phyloP scores from a whole-genome alignment of 805 yeast genomes.

The Blastobotrys peoriensis region DNA sequence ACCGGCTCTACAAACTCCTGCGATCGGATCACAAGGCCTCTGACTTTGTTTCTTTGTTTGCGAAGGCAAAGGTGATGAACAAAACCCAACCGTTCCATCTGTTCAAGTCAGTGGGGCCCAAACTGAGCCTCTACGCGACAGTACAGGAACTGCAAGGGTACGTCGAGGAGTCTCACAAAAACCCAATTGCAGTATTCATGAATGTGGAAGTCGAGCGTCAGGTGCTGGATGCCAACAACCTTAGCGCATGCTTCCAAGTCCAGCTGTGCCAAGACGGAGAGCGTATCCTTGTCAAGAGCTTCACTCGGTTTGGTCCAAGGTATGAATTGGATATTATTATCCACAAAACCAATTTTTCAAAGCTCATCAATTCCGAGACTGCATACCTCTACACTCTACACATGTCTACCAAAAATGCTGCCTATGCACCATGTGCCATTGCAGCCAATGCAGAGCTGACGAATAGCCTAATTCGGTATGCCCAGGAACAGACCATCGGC shows the following conservation, averaged over 20 bases:
- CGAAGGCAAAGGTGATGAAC: constrained; percentile 65
- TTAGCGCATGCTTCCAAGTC: constrained; percentile 47
- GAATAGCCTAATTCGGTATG: constrained; percentile 22
- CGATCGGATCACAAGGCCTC: constrained; percentile 25
- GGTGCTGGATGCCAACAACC: constrained; percentile 33
- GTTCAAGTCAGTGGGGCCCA: constrained; percentile 44
- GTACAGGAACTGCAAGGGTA: constrained; percentile 35
- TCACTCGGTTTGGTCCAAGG: constrained; percentile 11
- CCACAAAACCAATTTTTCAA: constrained; percentile 31
- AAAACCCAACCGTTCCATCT: constrained; percentile 84
- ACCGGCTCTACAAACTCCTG: constrained; percentile 21
- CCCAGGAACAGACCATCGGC: constrained; percentile 18
- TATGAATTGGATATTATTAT: constrained; percentile 25
- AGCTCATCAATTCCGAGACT: constrained; percentile 35
- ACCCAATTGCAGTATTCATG: constrained; percentile 61
- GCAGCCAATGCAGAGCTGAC: constrained; percentile 26
- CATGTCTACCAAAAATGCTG: constrained; percentile 33
- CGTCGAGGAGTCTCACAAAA: constrained; percentile 33
- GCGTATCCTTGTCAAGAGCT: constrained; percentile 19
- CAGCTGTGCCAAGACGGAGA: constrained; percentile 33
- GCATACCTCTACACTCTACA: constrained; percentile 32
- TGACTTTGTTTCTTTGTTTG: constrained; percentile 50
- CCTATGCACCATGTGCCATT: constrained; percentile 26
- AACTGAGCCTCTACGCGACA: constrained; percentile 27
- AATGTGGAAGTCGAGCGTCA: constrained; percentile 42